Percentiles rank a stretch among this genome's conserved stretches.
phyloP scores from a whole-genome alignment of 2,329 filamentous ascomycete genomes.

The Thielaviopsis musarum region DNA sequence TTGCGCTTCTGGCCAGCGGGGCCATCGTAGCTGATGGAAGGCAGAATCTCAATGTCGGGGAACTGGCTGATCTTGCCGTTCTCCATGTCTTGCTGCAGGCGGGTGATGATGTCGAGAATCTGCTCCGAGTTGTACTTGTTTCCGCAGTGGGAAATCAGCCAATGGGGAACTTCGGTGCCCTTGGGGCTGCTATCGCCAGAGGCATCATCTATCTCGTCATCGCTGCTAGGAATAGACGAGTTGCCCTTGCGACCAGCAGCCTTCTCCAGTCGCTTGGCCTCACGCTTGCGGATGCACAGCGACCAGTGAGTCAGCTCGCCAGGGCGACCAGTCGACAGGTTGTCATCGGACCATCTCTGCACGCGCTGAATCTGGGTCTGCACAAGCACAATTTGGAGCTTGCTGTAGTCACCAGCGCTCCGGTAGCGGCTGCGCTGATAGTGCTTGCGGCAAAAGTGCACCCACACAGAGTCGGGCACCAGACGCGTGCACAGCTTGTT shows the following conservation, averaged over 20 bases:
- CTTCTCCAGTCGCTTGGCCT: conserved; percentile 34
- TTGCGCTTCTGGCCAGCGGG: conserved; percentile 11
- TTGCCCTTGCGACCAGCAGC: conserved; percentile 20
- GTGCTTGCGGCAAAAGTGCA: conserved; percentile 64
- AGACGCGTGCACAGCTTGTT: conserved; percentile 62
- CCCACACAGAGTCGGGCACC: conserved; percentile 55
- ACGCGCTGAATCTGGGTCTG: conserved; percentile 44
- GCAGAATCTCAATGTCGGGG: conserved; percentile 42
- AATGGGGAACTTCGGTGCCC: conserved; percentile 29
- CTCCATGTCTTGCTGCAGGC: conserved; percentile 29
- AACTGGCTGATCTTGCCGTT: conserved; percentile 27
- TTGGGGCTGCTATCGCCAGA: conserved; percentile 20
- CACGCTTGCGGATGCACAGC: conserved; percentile 46
- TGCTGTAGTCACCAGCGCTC: conserved; percentile 42
- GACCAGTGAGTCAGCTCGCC: conserved; percentile 42
- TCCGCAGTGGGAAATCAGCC: conserved; percentile 30
- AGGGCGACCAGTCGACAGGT: conserved; percentile 20
- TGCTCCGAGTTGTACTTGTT: conserved; percentile 30
- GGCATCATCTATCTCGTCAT: conserved; percentile 20
- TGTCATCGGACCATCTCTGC: conserved; percentile 42
- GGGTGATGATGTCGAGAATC: conserved; percentile 30
- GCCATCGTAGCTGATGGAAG: conserved; percentile 25
- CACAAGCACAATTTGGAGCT: conserved; percentile 47
- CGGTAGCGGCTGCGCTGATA: conserved; percentile 63
- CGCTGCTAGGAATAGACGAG: conserved; percentile 11